Percentiles rank a stretch among this genome's conserved stretches.
phyloP scores from a whole-genome alignment of 441 rosid species.

The Populus tomentosa region DNA sequence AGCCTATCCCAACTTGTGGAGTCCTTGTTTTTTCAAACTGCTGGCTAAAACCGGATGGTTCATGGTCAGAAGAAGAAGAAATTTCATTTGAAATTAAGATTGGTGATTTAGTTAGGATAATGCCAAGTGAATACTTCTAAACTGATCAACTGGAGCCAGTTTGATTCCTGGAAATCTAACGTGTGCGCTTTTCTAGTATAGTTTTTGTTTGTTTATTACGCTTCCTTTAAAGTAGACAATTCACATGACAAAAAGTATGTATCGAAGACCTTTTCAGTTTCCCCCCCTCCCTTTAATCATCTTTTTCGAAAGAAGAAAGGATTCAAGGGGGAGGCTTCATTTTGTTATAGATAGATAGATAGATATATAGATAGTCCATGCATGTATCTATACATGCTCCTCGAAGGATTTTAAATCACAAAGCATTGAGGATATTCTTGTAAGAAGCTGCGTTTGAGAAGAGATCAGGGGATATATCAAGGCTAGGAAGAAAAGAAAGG shows the following conservation, averaged over 20 bases:
- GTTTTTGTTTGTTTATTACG: background rate
- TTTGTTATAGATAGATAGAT: no score
- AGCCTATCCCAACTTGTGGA: background rate
- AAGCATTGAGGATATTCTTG: no score
- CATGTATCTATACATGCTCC: background rate
- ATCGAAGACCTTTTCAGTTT: background rate
- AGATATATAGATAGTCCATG: background rate
- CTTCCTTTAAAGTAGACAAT: slow-evolving; percentile 11
- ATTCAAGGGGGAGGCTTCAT: background rate
- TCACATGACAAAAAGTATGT: slow-evolving; percentile 11
- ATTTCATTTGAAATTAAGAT: background rate
- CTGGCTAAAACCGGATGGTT: background rate
- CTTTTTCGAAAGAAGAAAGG: slow-evolving; percentile 1
- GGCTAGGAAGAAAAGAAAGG: no score
- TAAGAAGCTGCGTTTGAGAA: no score
- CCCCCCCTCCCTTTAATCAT: background rate
- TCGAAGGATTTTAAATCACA: background rate
- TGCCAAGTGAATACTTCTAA: slow-evolving; percentile 11
- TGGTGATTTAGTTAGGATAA: background rate
- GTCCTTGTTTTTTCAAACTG: background rate
- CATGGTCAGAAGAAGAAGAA: background rate
- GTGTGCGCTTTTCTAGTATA: background rate
- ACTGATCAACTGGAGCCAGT: background rate
- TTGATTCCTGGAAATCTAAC: background rate
- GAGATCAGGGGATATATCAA: no score